Conservation (phyloP, 2,329 filamentous ascomycete species). For the Pestalotiopsis fici region DNA sequence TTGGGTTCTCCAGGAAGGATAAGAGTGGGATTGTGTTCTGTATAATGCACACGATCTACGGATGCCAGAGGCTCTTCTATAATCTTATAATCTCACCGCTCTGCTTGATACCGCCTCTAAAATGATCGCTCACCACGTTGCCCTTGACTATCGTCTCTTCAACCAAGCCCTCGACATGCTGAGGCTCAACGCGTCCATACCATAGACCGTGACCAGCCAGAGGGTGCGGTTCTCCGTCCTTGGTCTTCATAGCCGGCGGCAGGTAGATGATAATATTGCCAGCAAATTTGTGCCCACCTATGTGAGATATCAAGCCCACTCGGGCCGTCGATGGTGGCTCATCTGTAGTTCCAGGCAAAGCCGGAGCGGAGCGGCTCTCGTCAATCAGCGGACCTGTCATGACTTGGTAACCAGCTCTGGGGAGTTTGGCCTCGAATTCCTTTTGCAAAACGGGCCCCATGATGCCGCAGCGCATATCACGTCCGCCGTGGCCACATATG, state of each 20-base stretch:
- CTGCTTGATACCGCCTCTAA: slow-evolving; percentile 67
- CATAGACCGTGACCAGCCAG: slow-evolving; percentile 74
- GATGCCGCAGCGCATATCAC: slow-evolving; percentile 81
- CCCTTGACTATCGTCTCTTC: slow-evolving; percentile 69
- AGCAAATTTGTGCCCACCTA: slow-evolving; percentile 84
- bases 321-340: slow-evolving; percentile 46
- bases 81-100: slow-evolving; percentile 54
- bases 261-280: slow-evolving; percentile 84
- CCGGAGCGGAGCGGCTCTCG: slow-evolving; percentile 29
- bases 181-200: slow-evolving; percentile 78
- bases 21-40: neutral
- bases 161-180: slow-evolving; percentile 75
- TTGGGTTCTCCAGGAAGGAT: neutral
- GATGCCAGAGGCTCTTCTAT: slow-evolving; percentile 22
- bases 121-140: slow-evolving; percentile 68
- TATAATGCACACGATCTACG: neutral
- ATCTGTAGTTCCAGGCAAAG: slow-evolving; percentile 21
- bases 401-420: slow-evolving; percentile 49
- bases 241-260: slow-evolving; percentile 52
- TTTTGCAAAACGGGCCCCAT: slow-evolving; percentile 71
- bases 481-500: slow-evolving; percentile 82
- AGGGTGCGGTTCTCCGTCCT: slow-evolving; percentile 49
- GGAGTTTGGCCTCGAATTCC: slow-evolving; percentile 68
- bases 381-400: slow-evolving; percentile 45
- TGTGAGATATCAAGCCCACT: slow-evolving; percentile 74